Evolutionary conservation across 768 basidiomycete species (phyloP), one percentile per base, ranked within the genome.

Genomic region (Hygrocybe punicea): DNA sequence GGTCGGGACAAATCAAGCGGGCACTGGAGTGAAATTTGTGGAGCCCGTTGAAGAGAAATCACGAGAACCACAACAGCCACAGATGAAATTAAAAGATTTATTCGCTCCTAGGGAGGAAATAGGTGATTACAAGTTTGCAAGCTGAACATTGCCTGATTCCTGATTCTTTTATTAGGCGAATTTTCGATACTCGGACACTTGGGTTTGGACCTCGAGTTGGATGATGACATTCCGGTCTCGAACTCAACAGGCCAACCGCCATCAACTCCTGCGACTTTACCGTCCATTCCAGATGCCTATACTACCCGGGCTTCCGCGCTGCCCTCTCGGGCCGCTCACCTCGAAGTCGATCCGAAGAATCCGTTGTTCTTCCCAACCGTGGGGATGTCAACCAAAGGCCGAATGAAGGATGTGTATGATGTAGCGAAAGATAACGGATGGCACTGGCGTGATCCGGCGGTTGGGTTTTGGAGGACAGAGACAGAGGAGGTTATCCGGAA

Each of bases 101-200:
- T 91, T 93, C 61, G 84, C 84, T 16, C 86, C 88, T 0, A 77
- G 76, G 19, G 84, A 85, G 60, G 84, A 84, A 56, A 81, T 85
- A 65, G 81, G 87, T 86, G 61, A n/a, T 74, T 67, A n/a, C 52
- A 13, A 9, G 29, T 25, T 17, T 24, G 14, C 40, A 24, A 29
- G 29, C 1, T 8, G 46, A n/a, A 51, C 49, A 9, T 51, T 53
- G 48, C 37, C 52, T 9, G 51, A 33, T 23, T 2, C 19, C 37
- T 34, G 53, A 8, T 51, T 34, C 6, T 55, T 36, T 37, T 51
- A 1, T 60, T 5, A 86, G 86, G 71, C 40, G 81, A 82, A 17
- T 92, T 92, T 70, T 91, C 91, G 10, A 75, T 92, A n/a, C 76
- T 91, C 4, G 81, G 80, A 0, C 84, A 91, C 59, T 80, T 92